phyloP scores from a whole-genome alignment of 805 yeast genomes.

The Candida tibetensis region DNA sequence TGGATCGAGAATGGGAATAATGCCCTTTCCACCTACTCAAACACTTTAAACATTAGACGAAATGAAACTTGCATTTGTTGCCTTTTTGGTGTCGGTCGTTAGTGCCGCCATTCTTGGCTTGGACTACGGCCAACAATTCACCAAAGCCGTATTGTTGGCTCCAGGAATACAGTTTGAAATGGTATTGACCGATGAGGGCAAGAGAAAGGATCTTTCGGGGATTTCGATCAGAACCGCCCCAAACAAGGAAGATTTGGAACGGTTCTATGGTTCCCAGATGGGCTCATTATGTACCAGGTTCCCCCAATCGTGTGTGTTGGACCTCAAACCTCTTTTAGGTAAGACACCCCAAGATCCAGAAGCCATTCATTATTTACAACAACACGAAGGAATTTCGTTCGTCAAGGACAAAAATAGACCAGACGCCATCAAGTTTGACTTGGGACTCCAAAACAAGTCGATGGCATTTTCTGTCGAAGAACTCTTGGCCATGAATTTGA shows the following conservation, averaged over 20 bases:
- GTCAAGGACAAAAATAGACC: conserved; percentile 35
- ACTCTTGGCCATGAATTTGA: conserved; percentile 75
- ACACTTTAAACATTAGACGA: no score
- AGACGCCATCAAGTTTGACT: conserved; percentile 56
- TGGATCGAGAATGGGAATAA: no score
- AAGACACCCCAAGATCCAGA: conserved; percentile 46
- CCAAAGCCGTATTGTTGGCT: conserved; percentile 85
- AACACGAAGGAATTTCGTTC: conserved; percentile 61
- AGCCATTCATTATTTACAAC: conserved; percentile 44
- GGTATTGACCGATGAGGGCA: conserved; percentile 84
- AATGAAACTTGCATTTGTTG: not conserved
- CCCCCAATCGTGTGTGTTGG: conserved; percentile 66
- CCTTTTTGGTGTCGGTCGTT: conserved; percentile 5
- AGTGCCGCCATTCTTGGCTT: conserved; percentile 76
- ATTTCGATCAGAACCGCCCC: conserved; percentile 50
- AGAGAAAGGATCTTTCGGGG: conserved; percentile 85
- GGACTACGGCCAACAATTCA: conserved; percentile 84
- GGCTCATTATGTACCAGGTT: conserved; percentile 65
- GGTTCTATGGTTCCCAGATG: conserved; percentile 78
- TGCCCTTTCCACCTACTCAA: no score
- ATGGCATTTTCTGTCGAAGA: conserved; percentile 62
- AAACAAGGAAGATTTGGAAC: conserved; percentile 44
- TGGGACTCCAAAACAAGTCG: conserved; percentile 32
- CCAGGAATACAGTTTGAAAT: conserved; percentile 89
- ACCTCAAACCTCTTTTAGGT: conserved; percentile 73